Evolutionary conservation across 2,329 filamentous ascomycete genomes (phyloP).

Genomic region (Aspergillus costaricaensis): DNA sequence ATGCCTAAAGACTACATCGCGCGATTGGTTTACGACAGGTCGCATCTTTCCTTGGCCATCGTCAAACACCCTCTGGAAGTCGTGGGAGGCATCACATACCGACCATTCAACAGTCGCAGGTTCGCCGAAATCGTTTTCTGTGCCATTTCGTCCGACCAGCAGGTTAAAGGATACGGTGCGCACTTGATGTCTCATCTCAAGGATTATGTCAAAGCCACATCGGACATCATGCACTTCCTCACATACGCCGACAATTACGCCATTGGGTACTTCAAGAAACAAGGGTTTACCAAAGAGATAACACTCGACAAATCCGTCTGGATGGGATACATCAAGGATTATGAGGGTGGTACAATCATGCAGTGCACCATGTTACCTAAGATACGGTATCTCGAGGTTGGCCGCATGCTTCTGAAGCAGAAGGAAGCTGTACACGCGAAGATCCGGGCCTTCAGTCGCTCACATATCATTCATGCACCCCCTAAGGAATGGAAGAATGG

Average conservation of each 20-base stretch:
- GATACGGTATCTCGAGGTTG: constrained; percentile 89
- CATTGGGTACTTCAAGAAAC: constrained; percentile 98
- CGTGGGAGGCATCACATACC: constrained; percentile 92
- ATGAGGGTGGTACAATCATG: constrained; percentile 98
- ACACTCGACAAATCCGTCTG: constrained; percentile 85
- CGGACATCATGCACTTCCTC: constrained; percentile 96
- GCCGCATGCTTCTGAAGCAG: constrained; percentile 94
- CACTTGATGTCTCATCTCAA: constrained; percentile 98
- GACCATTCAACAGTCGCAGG: constrained; percentile 84
- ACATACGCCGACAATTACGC: constrained; percentile 99
- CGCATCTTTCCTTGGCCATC: constrained; percentile 93
- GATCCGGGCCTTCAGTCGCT: constrained; percentile 86
- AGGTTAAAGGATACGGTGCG: constrained; percentile 97
- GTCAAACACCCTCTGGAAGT: constrained; percentile 95
- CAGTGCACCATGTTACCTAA: constrained; percentile 96
- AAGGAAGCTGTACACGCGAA: constrained; percentile 95
- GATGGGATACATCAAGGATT: constrained; percentile 99
- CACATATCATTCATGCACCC: constrained; percentile 81
- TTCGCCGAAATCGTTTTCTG: constrained; percentile 99
- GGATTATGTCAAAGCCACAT: constrained; percentile 96
- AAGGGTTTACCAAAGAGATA: constrained; percentile 98
- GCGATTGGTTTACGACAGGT: constrained; percentile 93
- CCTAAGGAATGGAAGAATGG: constrained; percentile 84
- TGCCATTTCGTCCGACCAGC: constrained; percentile 94
- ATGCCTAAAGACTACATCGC: constrained; percentile 99